phyloP scores from a whole-genome alignment of 2,329 filamentous ascomycete genomes.

The Ophiostoma angusticollis region DNA sequence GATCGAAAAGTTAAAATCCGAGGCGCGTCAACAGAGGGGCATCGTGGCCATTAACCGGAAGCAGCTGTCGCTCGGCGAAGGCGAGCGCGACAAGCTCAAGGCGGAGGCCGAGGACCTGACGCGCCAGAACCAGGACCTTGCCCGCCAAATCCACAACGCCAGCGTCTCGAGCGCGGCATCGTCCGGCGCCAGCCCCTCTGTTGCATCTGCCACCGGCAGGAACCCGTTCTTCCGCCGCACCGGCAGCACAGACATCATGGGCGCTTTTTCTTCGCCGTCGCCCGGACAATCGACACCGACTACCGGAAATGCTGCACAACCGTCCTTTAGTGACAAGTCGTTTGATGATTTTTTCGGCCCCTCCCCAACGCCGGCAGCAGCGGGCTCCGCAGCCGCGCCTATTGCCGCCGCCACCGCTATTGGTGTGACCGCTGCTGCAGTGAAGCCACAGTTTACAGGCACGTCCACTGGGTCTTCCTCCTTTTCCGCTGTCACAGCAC shows the following conservation, averaged over 20 bases:
- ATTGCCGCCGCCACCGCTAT: conserved; percentile 20
- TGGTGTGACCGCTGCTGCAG: conserved; percentile 18
- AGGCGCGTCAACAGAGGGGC: conserved; percentile 90
- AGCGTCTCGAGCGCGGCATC: conserved; percentile 30
- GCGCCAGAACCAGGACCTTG: conserved; percentile 47
- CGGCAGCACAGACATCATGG: conserved; percentile 47
- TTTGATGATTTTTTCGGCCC: conserved; percentile 84
- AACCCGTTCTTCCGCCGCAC: conserved; percentile 87
- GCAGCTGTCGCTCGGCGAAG: conserved; percentile 79
- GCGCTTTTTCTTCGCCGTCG: conserved; percentile 35
- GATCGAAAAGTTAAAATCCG: conserved; percentile 83
- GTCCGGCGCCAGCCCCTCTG: conserved; percentile 50
- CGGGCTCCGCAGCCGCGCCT: conserved; percentile 21
- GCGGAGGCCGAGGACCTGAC: conserved; percentile 58
- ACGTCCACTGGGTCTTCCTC: conserved; percentile 42
- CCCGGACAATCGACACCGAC: conserved; percentile 4
- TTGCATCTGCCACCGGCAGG: conserved; percentile 59
- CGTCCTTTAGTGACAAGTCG: too few relatives aligned
- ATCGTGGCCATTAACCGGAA: conserved; percentile 98
- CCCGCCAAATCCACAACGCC: conserved; percentile 35
- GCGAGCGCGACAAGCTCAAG: conserved; percentile 78
- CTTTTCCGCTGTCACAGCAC: conserved; percentile 42
- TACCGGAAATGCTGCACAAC: conserved; percentile 19
- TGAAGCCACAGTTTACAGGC: conserved; percentile 48
- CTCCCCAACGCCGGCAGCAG: conserved; percentile 36